phyloP scores from a whole-genome alignment of 345 rosid species.

The Isatis tinctoria region DNA sequence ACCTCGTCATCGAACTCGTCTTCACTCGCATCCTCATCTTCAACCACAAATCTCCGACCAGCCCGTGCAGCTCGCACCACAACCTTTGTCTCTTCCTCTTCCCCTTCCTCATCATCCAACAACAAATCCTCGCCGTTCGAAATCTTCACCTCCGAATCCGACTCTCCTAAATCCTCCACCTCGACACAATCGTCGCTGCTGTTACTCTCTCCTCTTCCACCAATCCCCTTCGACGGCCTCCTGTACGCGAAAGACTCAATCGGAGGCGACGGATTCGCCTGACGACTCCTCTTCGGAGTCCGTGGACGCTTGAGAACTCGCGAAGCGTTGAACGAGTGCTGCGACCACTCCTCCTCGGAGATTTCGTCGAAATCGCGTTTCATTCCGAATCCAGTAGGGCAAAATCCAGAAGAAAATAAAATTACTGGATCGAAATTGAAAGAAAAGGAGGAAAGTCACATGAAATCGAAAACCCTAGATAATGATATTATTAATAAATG shows the following conservation, averaged over 20 bases:
- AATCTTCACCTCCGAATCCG: slow-evolving; percentile 33
- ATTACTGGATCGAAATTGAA: background rate
- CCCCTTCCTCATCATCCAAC: slow-evolving; percentile 34
- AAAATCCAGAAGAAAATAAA: background rate
- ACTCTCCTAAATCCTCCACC: slow-evolving; percentile 29
- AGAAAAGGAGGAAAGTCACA: background rate
- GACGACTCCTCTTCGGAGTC: slow-evolving; percentile 28
- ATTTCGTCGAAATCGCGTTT: slow-evolving; percentile 76
- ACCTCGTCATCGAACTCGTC: slow-evolving; percentile 41
- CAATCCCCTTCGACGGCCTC: slow-evolving; percentile 23
- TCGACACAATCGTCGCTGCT: slow-evolving; percentile 50
- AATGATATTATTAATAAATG: background rate
- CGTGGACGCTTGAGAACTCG: slow-evolving; percentile 53
- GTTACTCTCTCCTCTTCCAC: background rate
- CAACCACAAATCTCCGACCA: slow-evolving; percentile 69
- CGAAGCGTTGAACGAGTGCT: slow-evolving; percentile 71
- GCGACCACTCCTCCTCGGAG: slow-evolving; percentile 91
- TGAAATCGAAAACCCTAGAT: slow-evolving; percentile 24
- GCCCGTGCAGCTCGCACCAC: slow-evolving; percentile 36
- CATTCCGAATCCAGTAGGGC: slow-evolving; percentile 35
- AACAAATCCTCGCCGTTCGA: slow-evolving; percentile 31
- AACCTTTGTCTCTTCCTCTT: slow-evolving; percentile 39
- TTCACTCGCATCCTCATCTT: slow-evolving; percentile 58
- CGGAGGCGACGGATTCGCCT: slow-evolving; percentile 44
- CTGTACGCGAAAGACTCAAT: slow-evolving; percentile 77